Evolutionary conservation across 371 early-diverging fungal species (phyloP).

Genomic region (Homolaphlyctis polyrhiza): DNA sequence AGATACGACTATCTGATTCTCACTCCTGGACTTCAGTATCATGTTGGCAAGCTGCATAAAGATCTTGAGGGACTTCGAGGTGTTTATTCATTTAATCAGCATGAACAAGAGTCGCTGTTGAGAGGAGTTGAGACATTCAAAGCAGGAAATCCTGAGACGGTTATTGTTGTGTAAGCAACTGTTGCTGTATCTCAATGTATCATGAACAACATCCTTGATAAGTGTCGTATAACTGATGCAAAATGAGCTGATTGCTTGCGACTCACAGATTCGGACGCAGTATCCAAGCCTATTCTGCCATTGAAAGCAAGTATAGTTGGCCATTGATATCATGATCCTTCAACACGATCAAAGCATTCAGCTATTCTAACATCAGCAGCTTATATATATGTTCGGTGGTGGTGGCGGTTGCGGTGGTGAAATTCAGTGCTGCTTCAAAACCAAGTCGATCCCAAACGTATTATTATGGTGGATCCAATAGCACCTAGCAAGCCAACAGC

Average conservation of each 20-base stretch:
- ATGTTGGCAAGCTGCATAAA: conserved; percentile 14
- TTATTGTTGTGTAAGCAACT: conserved; percentile 14
- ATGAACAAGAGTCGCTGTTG: background rate
- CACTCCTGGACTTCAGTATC: conserved; percentile 37
- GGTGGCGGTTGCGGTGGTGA: background rate
- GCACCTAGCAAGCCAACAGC: conserved; percentile 11
- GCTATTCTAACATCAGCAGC: no score
- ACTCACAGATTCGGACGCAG: conserved; percentile 33
- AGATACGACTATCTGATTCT: conserved; percentile 44
- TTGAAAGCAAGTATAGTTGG: conserved; percentile 18
- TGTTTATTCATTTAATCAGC: conserved; percentile 15
- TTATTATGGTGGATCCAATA: conserved; percentile 28
- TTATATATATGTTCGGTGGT: background rate
- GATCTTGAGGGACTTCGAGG: conserved; percentile 20
- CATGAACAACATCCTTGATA: no score
- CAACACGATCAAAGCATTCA: no score
- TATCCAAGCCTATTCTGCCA: conserved; percentile 34
- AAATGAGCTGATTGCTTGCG: background rate
- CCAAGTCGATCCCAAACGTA: conserved; percentile 15
- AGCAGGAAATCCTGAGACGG: conserved; percentile 5
- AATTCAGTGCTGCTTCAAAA: conserved; percentile 19
- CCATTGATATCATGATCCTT: background rate
- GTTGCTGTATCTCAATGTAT: background rate
- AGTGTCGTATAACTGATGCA: no score
- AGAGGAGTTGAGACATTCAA: background rate